Evolutionary conservation across 176 grass and related monocot genomes (phyloP).

Genomic region (Triticum urartu): DNA sequence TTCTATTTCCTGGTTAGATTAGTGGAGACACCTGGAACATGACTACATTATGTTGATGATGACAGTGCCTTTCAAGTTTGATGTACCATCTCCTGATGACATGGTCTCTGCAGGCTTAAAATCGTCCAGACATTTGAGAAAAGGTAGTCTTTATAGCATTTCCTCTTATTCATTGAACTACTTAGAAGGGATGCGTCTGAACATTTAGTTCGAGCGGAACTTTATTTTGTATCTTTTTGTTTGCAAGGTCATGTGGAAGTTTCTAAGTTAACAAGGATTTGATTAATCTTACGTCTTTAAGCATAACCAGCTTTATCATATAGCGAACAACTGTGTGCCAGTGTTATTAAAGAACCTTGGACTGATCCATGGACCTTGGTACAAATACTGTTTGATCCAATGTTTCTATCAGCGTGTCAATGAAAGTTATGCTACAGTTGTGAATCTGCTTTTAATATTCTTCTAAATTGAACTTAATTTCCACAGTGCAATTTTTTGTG

Average conservation of each 20-base stretch:
- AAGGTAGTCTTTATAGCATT: conserved; percentile 43
- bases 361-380: not conserved
- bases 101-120: conserved; percentile 67
- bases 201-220: not conserved
- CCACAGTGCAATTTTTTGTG: not conserved
- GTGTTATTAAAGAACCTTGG: not conserved
- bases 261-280: not conserved
- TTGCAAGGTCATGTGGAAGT: not conserved
- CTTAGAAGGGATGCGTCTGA: not conserved
- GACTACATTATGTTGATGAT: conserved; percentile 40
- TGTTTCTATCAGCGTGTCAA: not conserved
- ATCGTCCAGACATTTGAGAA: conserved; percentile 46
- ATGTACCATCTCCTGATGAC: conserved; percentile 85
- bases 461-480: not conserved
- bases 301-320: not conserved
- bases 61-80: conserved; percentile 90
- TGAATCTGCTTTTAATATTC: not conserved
- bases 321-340: not conserved
- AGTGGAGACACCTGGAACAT: conserved; percentile 25
- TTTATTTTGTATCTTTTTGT: not conserved
- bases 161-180: not conserved
- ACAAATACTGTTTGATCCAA: not conserved
- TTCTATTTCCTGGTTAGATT: not conserved
- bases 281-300: not conserved
- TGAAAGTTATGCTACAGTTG: too few species aligned